phyloP scores from a whole-genome alignment of 331 rosid genomes.

The Pyracantha coccinea region DNA sequence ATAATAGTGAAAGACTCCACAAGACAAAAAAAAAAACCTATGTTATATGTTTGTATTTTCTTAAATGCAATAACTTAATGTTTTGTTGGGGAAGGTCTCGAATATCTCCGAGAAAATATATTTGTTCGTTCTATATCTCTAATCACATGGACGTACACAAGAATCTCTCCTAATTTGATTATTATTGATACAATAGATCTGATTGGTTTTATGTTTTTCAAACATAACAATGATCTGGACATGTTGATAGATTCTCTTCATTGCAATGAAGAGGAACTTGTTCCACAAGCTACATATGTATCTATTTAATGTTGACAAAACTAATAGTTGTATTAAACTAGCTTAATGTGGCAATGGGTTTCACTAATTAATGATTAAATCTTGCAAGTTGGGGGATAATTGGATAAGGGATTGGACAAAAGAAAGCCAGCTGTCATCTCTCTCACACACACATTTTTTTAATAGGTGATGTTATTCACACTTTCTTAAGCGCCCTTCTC shows the following conservation, averaged over 20 bases:
- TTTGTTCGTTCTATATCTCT: not conserved
- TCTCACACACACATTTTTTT: no score
- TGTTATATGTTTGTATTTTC: no score
- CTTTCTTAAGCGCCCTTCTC: no score
- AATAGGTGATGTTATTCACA: no score
- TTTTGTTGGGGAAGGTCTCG: rapidly evolving
- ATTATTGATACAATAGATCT: no score
- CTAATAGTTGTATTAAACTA: no score
- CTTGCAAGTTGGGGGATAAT: constrained; percentile 7
- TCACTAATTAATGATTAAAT: not conserved
- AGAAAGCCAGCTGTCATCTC: not conserved
- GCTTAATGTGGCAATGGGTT: not conserved
- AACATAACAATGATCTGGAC: not conserved
- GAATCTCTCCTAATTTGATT: no score
- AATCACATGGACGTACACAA: no score
- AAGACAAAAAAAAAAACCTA: no score
- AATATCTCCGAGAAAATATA: no score
- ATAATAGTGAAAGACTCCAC: no score
- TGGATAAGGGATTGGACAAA: not conserved
- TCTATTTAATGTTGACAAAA: not conserved
- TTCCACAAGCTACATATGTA: not conserved
- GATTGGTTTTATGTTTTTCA: not conserved
- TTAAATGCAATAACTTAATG: not conserved
- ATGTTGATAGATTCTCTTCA: not conserved
- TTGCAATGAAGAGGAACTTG: not conserved